phyloP scores from a whole-genome alignment of 192 early-diverging fungal genomes.

The Pilobolus umbonatus region DNA sequence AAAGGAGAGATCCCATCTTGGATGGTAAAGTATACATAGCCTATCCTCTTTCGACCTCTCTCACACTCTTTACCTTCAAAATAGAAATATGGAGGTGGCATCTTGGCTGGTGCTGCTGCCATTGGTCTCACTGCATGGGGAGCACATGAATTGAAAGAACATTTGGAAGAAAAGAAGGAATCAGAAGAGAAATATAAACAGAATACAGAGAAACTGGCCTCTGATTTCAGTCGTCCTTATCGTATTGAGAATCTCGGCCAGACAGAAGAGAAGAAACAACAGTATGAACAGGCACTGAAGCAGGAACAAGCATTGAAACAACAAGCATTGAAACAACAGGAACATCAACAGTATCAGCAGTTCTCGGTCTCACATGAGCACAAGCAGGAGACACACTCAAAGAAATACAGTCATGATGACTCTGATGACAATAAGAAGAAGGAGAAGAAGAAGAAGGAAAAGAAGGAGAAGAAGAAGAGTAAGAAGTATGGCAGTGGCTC shows the following conservation, averaged over 20 bases:
- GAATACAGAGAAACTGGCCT: constrained; percentile 1
- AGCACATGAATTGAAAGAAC: constrained; percentile 31
- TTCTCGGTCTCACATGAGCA: not conserved
- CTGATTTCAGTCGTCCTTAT: not conserved
- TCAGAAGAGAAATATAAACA: constrained; percentile 9
- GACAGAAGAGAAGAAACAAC: not conserved
- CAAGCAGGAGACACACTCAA: not conserved
- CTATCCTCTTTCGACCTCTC: not conserved
- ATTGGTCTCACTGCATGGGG: constrained; percentile 31
- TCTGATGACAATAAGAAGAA: constrained; percentile 9
- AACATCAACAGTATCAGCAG: not conserved
- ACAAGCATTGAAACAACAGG: not conserved
- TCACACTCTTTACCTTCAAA: not conserved
- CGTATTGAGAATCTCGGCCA: constrained; percentile 1
- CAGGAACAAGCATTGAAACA: not conserved
- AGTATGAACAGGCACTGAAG: not conserved
- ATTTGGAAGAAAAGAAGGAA: constrained; percentile 19
- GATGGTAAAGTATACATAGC: constrained; percentile 18
- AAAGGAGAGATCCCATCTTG: constrained; percentile 22
- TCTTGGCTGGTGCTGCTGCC: constrained; percentile 32
- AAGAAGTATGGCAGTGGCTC: not conserved
- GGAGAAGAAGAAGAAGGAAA: constrained; percentile 7
- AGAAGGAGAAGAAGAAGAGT: not conserved
- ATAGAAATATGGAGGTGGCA: constrained; percentile 37
- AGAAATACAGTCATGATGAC: not conserved